Evolutionary conservation across 164 flowering plant genomes (phyloP), one percentile per base, ranked within the genome.

Genomic region (Buxus sempervirens): DNA sequence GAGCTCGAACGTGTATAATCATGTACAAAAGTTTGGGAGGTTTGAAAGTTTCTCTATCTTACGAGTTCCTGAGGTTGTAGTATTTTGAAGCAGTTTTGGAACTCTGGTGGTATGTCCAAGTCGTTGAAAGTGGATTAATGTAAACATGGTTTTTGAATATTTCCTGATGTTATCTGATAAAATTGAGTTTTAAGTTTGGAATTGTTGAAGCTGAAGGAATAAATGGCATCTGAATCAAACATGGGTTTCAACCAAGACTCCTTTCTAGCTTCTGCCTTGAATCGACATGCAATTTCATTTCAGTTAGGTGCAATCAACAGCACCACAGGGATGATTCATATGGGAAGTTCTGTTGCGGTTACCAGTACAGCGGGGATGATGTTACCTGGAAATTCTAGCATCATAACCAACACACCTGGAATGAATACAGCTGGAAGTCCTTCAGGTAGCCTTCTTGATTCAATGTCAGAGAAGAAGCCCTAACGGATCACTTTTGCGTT

Each of bases 401-500:
- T 66, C 49, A 70, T 73, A 51, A 77, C 36, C 69, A 81, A 62
- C 72, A 57, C 45, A 13, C 66, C 82, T 7, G 82, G 76, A 16
- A 54, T 82, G 1, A 66, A 70, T 67, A 83, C 71, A 42, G 58
- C 77, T 45, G 83, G 77, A 15, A 78, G 58, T 66, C 73, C 86
- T 69, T 75, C 86, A 64, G 72, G 77, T 71, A 75, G 90, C 41
- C 74, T 83, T 56, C 71, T 82, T 18, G 91, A 86, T 66, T 73
- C 84, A 0, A 81, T 73, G 25, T 75, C 87, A 1, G 90, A 87
- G 63, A 79, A 84, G 64, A 90, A 86, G 76, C 88, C 85, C 67
- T 20, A 60, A 86, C 5, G 90, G 88, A 6, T 86, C 75, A 91
- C 92, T 21, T 91, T 80, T 14, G 98, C 92, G 74, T 95, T n/a